Evolutionary conservation across 164 flowering plant genomes (phyloP), one percentile per base, ranked within the genome.

Genomic region (Vitis riparia): DNA sequence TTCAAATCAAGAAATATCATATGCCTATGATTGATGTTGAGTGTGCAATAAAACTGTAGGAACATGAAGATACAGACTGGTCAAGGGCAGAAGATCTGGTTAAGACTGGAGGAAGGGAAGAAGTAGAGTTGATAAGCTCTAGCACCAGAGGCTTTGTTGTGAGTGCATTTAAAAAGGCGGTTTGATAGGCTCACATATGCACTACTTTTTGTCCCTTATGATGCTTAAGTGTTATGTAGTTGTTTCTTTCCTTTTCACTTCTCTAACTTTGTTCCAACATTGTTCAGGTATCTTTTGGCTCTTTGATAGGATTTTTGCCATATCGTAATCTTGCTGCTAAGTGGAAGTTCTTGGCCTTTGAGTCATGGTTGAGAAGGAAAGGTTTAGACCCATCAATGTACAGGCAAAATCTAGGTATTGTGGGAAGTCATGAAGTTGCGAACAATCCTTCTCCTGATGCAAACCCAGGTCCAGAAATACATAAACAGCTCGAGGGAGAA

Each of bases 301-400:
- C 98, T 62, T 73, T 95, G 84, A 69, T 89, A 57, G 99, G 99
- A 62, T 93, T 91, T 80, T 74, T 95, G 75, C 97, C 98, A 62
- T 91, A 95, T 67, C 86, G 93, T 12, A 82, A 87, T 79, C 91
- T 95, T 77, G 83, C 86, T 68, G 79, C 92, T 56, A 91, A 75
- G 76, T 84, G 89, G 90, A 93, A 93, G 84, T 95, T 89, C 72
- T 81, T 95, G 62, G 97, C 98, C 55, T 90, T 95, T 82, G 98
- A 93, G 69, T 85, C 97, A 19, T 95, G 99, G 99, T 66, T 95
- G 83, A 88, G 89, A 81, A 79, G 71, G 74, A 91, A 87, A 70
- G 97, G 97, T 47, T 68, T 93, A 49, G 91, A 93, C 50, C 97
- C 93, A 66, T 82, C 93, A 10, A 65, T 55, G 59, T 90, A 86